Evolutionary conservation across 352 stramenopile species (phyloP).

Genomic region (Globisporangium rhizosaccharum): DNA sequence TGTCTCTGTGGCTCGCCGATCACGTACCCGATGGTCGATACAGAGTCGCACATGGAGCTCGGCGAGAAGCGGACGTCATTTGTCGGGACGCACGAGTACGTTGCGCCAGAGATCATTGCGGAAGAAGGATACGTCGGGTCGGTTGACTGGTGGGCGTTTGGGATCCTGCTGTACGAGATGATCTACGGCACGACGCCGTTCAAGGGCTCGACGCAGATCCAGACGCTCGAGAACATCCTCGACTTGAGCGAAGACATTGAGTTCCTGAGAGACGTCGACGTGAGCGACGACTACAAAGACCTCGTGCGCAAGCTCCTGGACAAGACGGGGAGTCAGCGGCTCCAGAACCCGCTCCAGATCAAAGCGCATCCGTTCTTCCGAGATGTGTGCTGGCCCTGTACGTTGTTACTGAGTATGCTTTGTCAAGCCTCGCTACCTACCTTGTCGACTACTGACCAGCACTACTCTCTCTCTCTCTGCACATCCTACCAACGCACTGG

Average conservation of each 20-base stretch:
- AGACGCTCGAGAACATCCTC: conserved; percentile 47
- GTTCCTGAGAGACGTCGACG: conserved; percentile 49
- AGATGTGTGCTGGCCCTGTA: conserved; percentile 81
- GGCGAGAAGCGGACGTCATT: conserved; percentile 38
- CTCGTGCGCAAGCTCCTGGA: conserved; percentile 50
- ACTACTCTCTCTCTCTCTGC: not conserved
- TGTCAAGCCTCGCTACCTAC: not conserved
- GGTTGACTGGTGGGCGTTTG: conserved; percentile 66
- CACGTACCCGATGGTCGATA: conserved; percentile 42
- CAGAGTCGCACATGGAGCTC: conserved; percentile 40
- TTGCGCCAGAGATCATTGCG: conserved; percentile 53
- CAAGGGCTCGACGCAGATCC: conserved; percentile 30
- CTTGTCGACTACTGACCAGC: not conserved
- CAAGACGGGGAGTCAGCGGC: conserved; percentile 34
- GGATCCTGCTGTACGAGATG: conserved; percentile 64
- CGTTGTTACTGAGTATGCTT: conserved; percentile 11
- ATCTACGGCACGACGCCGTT: conserved; percentile 46
- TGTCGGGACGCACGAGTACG: conserved; percentile 62
- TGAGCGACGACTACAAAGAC: conserved; percentile 56
- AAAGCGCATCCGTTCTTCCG: conserved; percentile 91
- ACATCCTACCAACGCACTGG: not conserved
- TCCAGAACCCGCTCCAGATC: conserved; percentile 90
- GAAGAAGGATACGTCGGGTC: conserved; percentile 57
- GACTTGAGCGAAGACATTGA: conserved; percentile 44
- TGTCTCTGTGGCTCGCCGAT: conserved; percentile 15